Evolutionary conservation across 1,284 basidiomycete species (phyloP).

Genomic region (Singerocomus rubriflavus): DNA sequence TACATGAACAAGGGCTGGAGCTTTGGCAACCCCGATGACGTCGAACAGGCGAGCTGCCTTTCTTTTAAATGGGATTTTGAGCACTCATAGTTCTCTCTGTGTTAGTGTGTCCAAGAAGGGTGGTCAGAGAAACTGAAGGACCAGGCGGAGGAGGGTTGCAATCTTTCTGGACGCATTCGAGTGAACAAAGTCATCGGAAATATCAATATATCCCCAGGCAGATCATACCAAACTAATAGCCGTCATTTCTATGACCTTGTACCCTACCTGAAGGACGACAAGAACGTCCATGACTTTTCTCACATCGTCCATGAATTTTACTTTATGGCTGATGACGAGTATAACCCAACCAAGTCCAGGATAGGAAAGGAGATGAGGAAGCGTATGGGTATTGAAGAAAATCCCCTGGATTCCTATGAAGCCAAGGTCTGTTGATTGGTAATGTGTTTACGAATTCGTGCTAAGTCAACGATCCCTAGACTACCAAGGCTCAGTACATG

Average conservation of each 20-base stretch:
- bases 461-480: conserved; percentile 38
- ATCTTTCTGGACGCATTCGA: conserved; percentile 84
- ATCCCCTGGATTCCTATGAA: conserved; percentile 77
- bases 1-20: conserved; percentile 95
- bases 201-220: conserved; percentile 85
- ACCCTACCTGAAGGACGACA: conserved; percentile 88
- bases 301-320: conserved; percentile 83
- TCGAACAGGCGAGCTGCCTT: conserved; percentile 80
- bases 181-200: conserved; percentile 98
- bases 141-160: conserved; percentile 93
- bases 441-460: conserved; percentile 1
- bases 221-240: conserved; percentile 87
- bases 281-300: conserved; percentile 90
- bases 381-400: conserved; percentile 68
- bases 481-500: conserved; percentile 76
- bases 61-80: not conserved
- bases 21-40: conserved; percentile 85
- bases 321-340: conserved; percentile 84
- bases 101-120: conserved; percentile 87
- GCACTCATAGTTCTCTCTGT: conserved; percentile 5
- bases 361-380: conserved; percentile 68
- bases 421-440: conserved; percentile 49
- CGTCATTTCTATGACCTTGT: conserved; percentile 91
- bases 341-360: conserved; percentile 60
- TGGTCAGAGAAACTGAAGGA: conserved; percentile 95